Percentiles rank a stretch among this genome's conserved stretches.
Evolutionary conservation across 2,329 filamentous ascomycete species (phyloP).

Genomic region (Paecilomyces variotii): DNA sequence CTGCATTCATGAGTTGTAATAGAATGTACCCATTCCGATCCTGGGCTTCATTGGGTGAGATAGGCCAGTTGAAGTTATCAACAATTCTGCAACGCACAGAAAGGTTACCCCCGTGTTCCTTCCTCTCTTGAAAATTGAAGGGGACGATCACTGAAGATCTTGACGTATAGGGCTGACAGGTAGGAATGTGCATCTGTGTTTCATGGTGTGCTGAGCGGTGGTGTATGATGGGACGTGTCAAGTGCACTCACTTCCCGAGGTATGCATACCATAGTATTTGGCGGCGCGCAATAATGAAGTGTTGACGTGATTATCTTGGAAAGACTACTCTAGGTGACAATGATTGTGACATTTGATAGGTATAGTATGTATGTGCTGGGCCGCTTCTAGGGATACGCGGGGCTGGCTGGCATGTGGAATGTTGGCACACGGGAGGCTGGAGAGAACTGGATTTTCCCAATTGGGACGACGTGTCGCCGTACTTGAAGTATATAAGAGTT

Average conservation of each 20-base stretch:
- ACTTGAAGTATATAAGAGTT: not conserved
- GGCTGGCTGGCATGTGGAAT: conserved; percentile 14
- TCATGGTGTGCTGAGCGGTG: not conserved
- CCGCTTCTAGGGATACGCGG: not conserved
- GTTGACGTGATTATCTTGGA: not conserved
- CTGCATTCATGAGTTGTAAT: too few relatives aligned
- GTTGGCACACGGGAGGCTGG: conserved; percentile 2
- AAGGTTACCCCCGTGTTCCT: not conserved
- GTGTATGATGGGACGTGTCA: not conserved
- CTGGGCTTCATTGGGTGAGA: too few relatives aligned
- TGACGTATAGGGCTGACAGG: not conserved
- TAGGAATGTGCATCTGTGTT: not conserved
- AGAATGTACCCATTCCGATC: too few relatives aligned
- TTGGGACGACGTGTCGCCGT: not conserved
- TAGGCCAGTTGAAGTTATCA: too few relatives aligned
- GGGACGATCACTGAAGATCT: not conserved
- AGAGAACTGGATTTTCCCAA: not conserved
- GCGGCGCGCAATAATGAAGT: not conserved
- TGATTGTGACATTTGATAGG: not conserved
- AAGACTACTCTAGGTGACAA: not conserved
- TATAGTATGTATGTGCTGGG: not conserved
- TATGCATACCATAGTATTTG: not conserved
- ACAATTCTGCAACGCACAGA: not conserved
- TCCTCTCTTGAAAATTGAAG: not conserved
- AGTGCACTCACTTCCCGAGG: not conserved